Evolutionary conservation across 768 basidiomycete species (phyloP), one percentile per base, ranked within the genome.

Genomic region (Boletus edulis): DNA sequence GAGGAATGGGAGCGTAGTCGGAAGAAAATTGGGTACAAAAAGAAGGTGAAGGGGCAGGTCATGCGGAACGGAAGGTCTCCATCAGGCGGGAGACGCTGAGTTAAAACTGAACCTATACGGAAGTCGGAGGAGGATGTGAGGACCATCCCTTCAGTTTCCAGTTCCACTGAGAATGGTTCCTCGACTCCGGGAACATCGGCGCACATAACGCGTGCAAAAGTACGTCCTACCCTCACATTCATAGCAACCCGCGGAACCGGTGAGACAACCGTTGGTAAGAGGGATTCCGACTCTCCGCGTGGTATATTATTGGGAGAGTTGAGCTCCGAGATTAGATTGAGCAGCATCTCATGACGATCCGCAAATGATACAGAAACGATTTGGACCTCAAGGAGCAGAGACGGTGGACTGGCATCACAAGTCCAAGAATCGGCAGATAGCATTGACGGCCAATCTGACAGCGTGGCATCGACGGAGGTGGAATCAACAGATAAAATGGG

Each of bases 381-480:
- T 27, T 67, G 74, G 40, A 77, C 57, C 37, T 75, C 76, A 20
- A 84, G 62, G 27, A 79, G 78, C 18, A 88, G 45, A 13, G 85
- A 73, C 12, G 87, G 77, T 11, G 78, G 74, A 63, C 84, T 85
- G 10, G 83, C 79, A 62, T 86, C 85, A 22, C 80, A 82, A 45
- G 45, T 42, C 48, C 35, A 42, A 42, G 41, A 46, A 52, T 48
- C 39, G 18, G 50, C n/a, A 13, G 70, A 57, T 42, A 85, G 65
- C 60, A 85, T 82, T 40, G 77, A 67, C 10, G 85, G 83, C 86
- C 86, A 90, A 65, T 84, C 82, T 3, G 78, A 78, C 20, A 76
- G 67, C 22, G 87, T 67, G 15, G 78, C 51, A 5, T 71, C 65
- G 22, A 62, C 44, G 13, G 62, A 60, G 46, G 51, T 54, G 13